Conservation (phyloP, 768 basidiomycete species). For the Paxillus rubicundulus region DNA sequence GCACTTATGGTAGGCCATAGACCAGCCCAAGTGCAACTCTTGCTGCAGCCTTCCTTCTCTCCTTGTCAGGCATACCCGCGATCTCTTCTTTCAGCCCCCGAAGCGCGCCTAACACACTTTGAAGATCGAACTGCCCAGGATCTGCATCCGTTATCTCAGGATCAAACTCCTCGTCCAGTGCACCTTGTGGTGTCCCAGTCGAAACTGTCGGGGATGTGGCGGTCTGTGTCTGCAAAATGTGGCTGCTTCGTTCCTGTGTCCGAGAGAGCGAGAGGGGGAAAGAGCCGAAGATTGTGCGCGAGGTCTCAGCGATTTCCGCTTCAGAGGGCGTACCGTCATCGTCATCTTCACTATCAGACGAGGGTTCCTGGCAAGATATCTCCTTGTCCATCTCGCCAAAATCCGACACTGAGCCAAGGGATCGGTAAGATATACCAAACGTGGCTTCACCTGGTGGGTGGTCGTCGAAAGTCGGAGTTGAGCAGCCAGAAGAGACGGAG, state of each 20-base stretch:
- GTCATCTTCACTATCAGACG: constrained; percentile 1
- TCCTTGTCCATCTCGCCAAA: constrained; percentile 46
- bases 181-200: constrained; percentile 29
- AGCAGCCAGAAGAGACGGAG: constrained; percentile 18
- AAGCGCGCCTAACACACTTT: constrained; percentile 55
- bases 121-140: constrained; percentile 57
- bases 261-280: constrained; percentile 17
- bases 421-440: constrained; percentile 39
- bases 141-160: constrained; percentile 36
- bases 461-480: constrained; percentile 26
- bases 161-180: constrained; percentile 14
- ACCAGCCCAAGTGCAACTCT: constrained; percentile 70
- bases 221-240: neutral
- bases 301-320: constrained; percentile 48
- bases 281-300: constrained; percentile 49
- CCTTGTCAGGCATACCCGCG: constrained; percentile 57
- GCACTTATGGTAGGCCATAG: constrained; percentile 48
- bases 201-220: neutral
- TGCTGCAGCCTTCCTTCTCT: constrained; percentile 67
- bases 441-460: constrained; percentile 13
- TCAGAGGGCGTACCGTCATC: constrained; percentile 41
- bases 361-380: constrained; percentile 15
- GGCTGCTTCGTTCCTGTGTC: constrained; percentile 9
- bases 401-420: constrained; percentile 60
- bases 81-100: constrained; percentile 77